Evolutionary conservation across 2,329 filamentous ascomycete genomes (phyloP), one percentile per base, ranked within the genome.

Genomic region (Sporothrix mexicana): DNA sequence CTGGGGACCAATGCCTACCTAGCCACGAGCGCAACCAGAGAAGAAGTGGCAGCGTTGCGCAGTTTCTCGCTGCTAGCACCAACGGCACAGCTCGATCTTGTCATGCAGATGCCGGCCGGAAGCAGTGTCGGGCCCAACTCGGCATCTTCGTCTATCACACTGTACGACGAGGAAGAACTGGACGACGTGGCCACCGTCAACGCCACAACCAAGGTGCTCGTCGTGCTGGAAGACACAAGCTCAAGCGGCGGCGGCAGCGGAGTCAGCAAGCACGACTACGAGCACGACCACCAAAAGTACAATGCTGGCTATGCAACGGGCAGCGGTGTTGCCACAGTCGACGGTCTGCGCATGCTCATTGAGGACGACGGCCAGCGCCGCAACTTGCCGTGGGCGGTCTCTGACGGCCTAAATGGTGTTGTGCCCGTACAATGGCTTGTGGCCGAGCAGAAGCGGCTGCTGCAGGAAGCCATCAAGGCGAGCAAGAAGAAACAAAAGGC

Each of bases 331-430:
- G 70, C 85, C 17, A 79, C 81, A 0, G 73, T 79, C 0, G 76
- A 76, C 0, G 79, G 77, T 23, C 76, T 88, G 53, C 80, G 78
- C 59, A 76, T 74, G 41, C 80, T 82, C 51, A 81, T 88, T 67
- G 77, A 77, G 4, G 79, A 80, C 12, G 85, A 88, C 77, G 84
- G 83, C n/a, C 69, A 69, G 5, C 78, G 79, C 41, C 82, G 85
- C 69, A 82, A 82, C 70, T 78, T 84, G 70, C 75, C 81, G 7
- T 84, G 84, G 84, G 77, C 77, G 61, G 71, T 77, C 15, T 71
- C 73, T 3, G 70, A 72, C 47, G 74, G 74, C 8, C 69, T 76
- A 2, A 75, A 75, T 47, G 74, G 73, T 43, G 73, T 77, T 15
- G 76, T 78, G n/a, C 74, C 77, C 2, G 76, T 77, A n/a, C 70